A percentile compares a stretch with the other conserved stretches of the same genome.
Conservation (phyloP, 2,329 filamentous ascomycete species). For the Emergomyces pasteurianus region DNA sequence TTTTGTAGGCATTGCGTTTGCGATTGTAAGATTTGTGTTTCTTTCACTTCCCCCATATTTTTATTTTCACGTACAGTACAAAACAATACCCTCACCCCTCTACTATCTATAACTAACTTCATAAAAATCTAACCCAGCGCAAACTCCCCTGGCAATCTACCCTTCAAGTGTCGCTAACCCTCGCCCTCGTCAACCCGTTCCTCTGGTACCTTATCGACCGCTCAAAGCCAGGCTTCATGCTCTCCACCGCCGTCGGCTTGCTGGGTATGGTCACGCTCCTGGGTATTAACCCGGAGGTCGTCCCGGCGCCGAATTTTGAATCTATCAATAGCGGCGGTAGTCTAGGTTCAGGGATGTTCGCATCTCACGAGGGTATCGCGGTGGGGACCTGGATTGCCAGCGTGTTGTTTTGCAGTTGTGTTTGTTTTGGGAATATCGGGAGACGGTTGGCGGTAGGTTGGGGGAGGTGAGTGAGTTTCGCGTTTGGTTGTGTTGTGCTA, state of each 20-base stretch:
- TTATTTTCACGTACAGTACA: no score
- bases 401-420: conserved; percentile 85
- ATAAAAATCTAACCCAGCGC: conserved; percentile 44
- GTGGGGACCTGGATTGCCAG: conserved; percentile 79
- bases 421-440: conserved; percentile 95
- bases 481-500: background rate
- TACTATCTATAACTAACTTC: background rate
- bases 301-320: conserved; percentile 41
- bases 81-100: no score
- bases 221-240: conserved; percentile 68
- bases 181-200: conserved; percentile 82
- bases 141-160: conserved; percentile 89
- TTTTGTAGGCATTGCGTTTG: conserved; percentile 62
- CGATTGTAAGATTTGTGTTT: conserved; percentile 61
- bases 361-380: conserved; percentile 44
- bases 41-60: conserved; percentile 45
- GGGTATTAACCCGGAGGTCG: conserved; percentile 62
- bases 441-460: conserved; percentile 46
- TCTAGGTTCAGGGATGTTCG: conserved; percentile 18
- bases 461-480: background rate
- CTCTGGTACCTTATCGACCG: conserved; percentile 96
- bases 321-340: background rate
- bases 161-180: conserved; percentile 79
- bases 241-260: conserved; percentile 63
- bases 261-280: conserved; percentile 63